Evolutionary conservation across 75 land plant species (phyloP).

Genomic region (Picea glauca): DNA sequence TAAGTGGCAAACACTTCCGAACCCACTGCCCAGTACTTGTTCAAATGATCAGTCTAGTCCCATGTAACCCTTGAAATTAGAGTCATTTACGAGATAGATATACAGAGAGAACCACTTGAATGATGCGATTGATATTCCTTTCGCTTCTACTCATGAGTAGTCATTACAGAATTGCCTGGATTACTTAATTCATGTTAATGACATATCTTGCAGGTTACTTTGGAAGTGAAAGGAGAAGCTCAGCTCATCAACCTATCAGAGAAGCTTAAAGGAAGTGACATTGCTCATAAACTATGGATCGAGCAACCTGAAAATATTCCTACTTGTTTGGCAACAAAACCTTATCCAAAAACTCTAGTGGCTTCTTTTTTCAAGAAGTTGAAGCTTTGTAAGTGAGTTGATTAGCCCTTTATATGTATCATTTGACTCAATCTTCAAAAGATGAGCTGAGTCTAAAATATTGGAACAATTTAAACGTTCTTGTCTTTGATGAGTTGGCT

Average conservation of each 20-base stretch:
- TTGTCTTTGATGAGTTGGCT: neutral
- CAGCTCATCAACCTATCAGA: slow-evolving; percentile 69
- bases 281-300: slow-evolving; percentile 86
- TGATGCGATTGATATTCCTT: neutral
- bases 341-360: slow-evolving; percentile 71
- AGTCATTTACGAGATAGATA: neutral
- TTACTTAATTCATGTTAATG: neutral
- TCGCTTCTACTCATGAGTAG: neutral
- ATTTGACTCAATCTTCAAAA: neutral
- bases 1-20: neutral
- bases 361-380: slow-evolving; percentile 74
- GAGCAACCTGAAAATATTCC: slow-evolving; percentile 97
- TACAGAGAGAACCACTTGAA: neutral
- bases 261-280: slow-evolving; percentile 63
- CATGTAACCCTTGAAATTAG: neutral
- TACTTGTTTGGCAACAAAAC: slow-evolving; percentile 96
- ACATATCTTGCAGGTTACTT: slow-evolving; percentile 58
- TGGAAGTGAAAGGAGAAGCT: slow-evolving; percentile 92
- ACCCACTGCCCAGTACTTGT: neutral
- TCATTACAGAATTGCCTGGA: neutral
- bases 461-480: neutral
- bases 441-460: neutral
- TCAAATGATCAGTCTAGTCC: neutral
- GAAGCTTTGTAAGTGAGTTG: slow-evolving; percentile 76
- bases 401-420: neutral